Percentiles rank a stretch among this genome's conserved stretches.
These are phyloP conservation scores for Protomyces arabidopsidicola DNA, from an alignment of 1,139 yeast species.

Conservation along the genomic window DNA sequence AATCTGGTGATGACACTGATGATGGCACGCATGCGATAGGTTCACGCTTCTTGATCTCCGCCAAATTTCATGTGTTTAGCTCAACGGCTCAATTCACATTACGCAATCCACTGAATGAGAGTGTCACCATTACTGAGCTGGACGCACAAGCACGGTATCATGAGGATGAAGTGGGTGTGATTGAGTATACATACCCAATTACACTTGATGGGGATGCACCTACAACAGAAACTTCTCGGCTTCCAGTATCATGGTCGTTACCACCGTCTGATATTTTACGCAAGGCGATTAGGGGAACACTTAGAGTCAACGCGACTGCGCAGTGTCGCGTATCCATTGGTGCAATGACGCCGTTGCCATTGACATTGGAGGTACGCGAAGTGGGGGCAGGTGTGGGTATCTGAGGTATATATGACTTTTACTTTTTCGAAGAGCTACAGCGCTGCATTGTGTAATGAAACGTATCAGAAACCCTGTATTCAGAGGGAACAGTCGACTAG, in stretches of 20 bases:
- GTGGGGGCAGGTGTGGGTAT: conserved; percentile 22
- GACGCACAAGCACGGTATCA: conserved; percentile 15
- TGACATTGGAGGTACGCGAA: conserved; percentile 1
- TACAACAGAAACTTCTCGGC: conserved; percentile 10
- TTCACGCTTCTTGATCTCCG: conserved; percentile 14
- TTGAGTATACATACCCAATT: conserved; percentile 18
- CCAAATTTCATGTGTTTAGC: conserved; percentile 18
- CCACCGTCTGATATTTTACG: conserved; percentile 21
- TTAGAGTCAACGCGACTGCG: conserved; percentile 22
- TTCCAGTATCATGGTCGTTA: conserved; percentile 24
- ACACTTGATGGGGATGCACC: conserved; percentile 6
- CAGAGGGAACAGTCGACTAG: conserved; percentile 40
- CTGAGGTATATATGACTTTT: neutral
- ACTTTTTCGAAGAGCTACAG: neutral
- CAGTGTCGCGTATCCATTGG: conserved; percentile 10
- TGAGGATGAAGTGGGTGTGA: conserved; percentile 10
- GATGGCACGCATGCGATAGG: neutral
- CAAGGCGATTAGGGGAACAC: conserved; percentile 13
- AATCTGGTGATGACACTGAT: neutral
- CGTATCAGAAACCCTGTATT: neutral
- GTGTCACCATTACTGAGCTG: conserved; percentile 9
- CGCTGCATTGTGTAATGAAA: neutral
- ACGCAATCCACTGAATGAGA: conserved; percentile 19
- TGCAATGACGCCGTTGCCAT: conserved; percentile 1
- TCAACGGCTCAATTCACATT: conserved; percentile 18